phyloP scores from a whole-genome alignment of 2,329 filamentous ascomycete species.

The Colletotrichum sidae region DNA sequence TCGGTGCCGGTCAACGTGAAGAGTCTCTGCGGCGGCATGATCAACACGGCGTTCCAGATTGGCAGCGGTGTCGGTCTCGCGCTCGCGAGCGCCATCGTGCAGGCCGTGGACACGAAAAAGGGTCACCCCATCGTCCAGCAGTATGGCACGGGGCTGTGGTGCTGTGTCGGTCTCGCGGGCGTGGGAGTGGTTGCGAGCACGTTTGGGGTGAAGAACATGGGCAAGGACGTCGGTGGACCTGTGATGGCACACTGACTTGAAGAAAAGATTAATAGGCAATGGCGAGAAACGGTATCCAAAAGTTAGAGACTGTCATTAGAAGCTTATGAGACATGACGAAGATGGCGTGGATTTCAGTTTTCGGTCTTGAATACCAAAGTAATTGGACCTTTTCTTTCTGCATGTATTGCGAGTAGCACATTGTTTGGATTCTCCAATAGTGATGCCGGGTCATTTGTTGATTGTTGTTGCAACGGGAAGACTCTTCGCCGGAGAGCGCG shows the following conservation, averaged over 20 bases:
- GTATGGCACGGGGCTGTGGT: slow-evolving; percentile 27
- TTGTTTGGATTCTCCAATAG: too few species aligned
- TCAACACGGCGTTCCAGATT: slow-evolving; percentile 35
- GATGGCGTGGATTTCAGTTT: too few species aligned
- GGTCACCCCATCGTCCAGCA: slow-evolving; percentile 21
- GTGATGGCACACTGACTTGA: slow-evolving; percentile 10
- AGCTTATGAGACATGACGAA: too few species aligned
- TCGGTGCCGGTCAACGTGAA: slow-evolving; percentile 32
- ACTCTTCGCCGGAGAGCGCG: too few species aligned
- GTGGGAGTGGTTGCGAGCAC: slow-evolving; percentile 24
- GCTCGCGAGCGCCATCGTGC: slow-evolving; percentile 21
- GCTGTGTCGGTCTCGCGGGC: slow-evolving; percentile 25
- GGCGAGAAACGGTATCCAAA: not conserved
- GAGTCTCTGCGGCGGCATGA: slow-evolving; percentile 34
- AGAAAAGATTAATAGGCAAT: not conserved
- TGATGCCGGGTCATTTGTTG: too few species aligned
- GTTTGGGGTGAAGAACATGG: slow-evolving; percentile 25
- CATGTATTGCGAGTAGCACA: too few species aligned
- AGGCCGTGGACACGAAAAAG: slow-evolving; percentile 26
- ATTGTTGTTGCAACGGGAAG: too few species aligned
- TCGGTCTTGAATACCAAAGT: too few species aligned
- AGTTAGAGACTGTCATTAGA: too few species aligned
- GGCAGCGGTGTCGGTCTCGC: slow-evolving; percentile 28
- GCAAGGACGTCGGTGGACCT: slow-evolving; percentile 10
- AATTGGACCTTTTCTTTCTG: too few species aligned